Base-by-base conservation (phyloP, 2,329 filamentous ascomycete species). In the Mollisiaceae sp. region DNA sequence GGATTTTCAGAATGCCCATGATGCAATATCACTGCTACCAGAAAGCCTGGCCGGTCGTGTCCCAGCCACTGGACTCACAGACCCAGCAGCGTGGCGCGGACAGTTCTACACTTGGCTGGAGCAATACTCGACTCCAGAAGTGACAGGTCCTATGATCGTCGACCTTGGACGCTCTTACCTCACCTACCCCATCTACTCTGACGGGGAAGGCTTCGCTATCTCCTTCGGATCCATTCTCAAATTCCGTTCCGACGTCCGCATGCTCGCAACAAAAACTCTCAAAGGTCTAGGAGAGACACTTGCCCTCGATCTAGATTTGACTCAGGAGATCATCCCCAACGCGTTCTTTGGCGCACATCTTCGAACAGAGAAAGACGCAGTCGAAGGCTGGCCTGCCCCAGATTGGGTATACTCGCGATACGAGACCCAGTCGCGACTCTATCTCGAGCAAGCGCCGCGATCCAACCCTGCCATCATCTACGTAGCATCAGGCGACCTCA, bases 401-500 rank as follows among this genome's bases (percentile, higher is more conserved):
- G 59, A 69, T 24, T 72, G 66, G 57, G 65, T 58, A 50, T 72
- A 65, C 52, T 66, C 65, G 47, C 58, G 61, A 11, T 74, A 69
- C 57, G 68, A 70, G 41, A 70, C 67, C 8, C 79, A 81, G 66
- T 77, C 77, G 0, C 69, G 73, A 2, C 67, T 70, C 3, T 79
- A 79, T 65, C 70, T 81, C 18, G 50, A 71, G 38, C 74, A 79
- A 64, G 74, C 78, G 0, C 39, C 69, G 2, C 39, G 64, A 11
- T 65, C 72, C 36, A 72, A 73, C 4, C 65, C 76, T 1, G 47
- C 69, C 0, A 58, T 81, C 18, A 75, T 80, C 1, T 84, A 81
- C 69, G 75, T 83, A 18, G 80, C 81, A 15, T 80, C 79, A 0
- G 80, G 81, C 4, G 77, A 79, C n/a, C 70, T 67, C 1, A 61